Conservation (phyloP, 129 eudicot genomes). For the Flaveria bidentis region DNA sequence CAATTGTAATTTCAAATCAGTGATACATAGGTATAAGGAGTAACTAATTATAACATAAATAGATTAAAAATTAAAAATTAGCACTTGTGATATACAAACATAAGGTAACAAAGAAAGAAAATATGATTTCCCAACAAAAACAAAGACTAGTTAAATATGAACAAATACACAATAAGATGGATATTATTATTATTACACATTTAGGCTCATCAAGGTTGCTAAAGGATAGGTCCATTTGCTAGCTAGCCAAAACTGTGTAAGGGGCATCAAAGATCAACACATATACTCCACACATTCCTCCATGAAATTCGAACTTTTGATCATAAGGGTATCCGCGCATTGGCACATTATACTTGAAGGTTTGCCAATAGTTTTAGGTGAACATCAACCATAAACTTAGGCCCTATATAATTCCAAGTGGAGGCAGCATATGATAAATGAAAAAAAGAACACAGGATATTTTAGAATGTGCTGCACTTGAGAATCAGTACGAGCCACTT, state of each 20-base stretch:
- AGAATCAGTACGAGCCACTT: slow-evolving; percentile 51
- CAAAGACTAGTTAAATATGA: neutral
- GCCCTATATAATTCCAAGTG: slow-evolving; percentile 56
- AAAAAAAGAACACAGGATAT: slow-evolving; percentile 55
- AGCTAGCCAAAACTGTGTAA: neutral
- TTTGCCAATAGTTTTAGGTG: slow-evolving; percentile 28
- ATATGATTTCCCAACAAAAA: neutral
- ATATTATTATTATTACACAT: neutral
- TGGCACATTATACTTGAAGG: slow-evolving; percentile 26
- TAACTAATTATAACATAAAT: neutral
- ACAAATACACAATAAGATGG: slow-evolving; percentile 14
- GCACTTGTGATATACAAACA: neutral
- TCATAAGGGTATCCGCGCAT: slow-evolving; percentile 23
- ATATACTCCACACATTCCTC: slow-evolving; percentile 29
- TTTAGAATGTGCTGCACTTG: slow-evolving; percentile 65
- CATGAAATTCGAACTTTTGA: slow-evolving; percentile 30
- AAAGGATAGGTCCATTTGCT: slow-evolving; percentile 17
- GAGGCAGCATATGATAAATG: slow-evolving; percentile 62
- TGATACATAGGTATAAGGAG: no score
- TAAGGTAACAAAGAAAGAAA: neutral
- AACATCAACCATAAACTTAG: slow-evolving; percentile 34
- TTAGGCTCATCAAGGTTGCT: slow-evolving; percentile 4
- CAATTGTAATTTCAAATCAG: no score
- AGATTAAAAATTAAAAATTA: neutral
- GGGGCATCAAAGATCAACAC: slow-evolving; percentile 27